These are phyloP conservation scores for Starmerella apis DNA, from an alignment of 805 yeast species.

Conservation along the genomic window DNA sequence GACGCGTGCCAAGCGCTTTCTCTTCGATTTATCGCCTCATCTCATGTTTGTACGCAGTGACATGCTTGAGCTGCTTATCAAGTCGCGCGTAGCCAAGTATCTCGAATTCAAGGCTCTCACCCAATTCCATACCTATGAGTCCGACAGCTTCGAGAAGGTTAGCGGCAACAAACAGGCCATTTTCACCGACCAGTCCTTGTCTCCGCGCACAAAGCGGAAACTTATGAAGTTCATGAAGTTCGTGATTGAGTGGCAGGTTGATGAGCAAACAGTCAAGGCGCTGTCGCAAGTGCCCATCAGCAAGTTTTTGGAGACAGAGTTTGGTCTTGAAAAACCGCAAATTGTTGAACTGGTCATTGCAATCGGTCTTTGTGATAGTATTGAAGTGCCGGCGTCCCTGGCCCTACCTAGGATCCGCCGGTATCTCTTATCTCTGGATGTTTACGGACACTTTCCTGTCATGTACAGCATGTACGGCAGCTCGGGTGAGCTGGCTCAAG, in stretches of 20 bases:
- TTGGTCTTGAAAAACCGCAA: conserved; percentile 63
- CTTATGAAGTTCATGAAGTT: conserved; percentile 89
- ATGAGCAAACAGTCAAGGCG: conserved; percentile 45
- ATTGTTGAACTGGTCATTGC: conserved; percentile 75
- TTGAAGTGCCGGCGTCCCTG: conserved; percentile 52
- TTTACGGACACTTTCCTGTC: conserved; percentile 90
- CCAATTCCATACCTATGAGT: conserved; percentile 87
- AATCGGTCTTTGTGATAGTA: conserved; percentile 63
- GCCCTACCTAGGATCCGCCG: conserved; percentile 76
- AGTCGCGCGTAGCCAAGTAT: conserved; percentile 80
- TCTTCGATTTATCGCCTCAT: conserved; percentile 79
- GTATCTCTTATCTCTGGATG: conserved; percentile 73
- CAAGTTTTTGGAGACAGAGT: conserved; percentile 51
- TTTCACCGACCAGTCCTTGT: conserved; percentile 74
- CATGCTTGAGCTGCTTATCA: conserved; percentile 61
- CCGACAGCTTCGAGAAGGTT: conserved; percentile 78
- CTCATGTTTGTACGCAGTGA: conserved; percentile 86
- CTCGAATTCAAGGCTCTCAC: conserved; percentile 83
- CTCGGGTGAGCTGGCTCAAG: conserved; percentile 91
- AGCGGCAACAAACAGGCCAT: conserved; percentile 85
- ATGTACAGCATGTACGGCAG: conserved; percentile 89
- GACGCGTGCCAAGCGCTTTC: conserved; percentile 43
- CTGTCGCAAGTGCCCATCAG: conserved; percentile 48
- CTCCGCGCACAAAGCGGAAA: conserved; percentile 65
- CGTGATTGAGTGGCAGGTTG: conserved; percentile 58